Conservation (phyloP, 2,329 filamentous ascomycete species). For the Septoria linicola region DNA sequence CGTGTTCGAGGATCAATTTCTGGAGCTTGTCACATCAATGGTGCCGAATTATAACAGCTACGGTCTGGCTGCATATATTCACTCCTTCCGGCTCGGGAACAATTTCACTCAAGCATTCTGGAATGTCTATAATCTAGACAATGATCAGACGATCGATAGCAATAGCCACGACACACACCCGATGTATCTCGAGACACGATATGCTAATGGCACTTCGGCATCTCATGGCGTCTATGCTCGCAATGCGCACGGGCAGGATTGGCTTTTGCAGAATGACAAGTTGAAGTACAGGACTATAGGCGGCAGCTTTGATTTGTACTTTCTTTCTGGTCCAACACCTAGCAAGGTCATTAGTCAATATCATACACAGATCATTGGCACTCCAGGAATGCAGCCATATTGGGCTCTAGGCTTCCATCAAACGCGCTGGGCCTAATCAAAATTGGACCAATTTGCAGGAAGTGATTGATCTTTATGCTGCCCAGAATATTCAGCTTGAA, state of each 20-base stretch:
- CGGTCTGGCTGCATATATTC: constrained; percentile 35
- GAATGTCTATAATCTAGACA: constrained; percentile 34
- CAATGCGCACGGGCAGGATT: constrained; percentile 39
- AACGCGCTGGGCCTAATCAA: constrained; percentile 49
- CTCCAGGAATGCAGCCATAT: constrained; percentile 29
- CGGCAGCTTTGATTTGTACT: constrained; percentile 65
- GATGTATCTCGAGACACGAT: constrained; percentile 38
- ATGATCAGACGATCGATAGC: constrained; percentile 28
- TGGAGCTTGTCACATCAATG: constrained; percentile 34
- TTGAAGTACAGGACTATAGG: constrained; percentile 37
- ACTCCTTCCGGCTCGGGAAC: constrained; percentile 33
- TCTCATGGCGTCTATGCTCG: constrained; percentile 38
- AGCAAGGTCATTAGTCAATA: constrained; percentile 22
- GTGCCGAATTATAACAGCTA: constrained; percentile 36
- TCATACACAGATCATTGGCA: constrained; percentile 29
- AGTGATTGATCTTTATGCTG: constrained; percentile 52
- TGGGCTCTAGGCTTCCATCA: constrained; percentile 34
- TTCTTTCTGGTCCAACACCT: constrained; percentile 59
- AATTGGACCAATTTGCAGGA: constrained; percentile 67
- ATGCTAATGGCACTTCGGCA: constrained; percentile 25
- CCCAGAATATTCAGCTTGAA: constrained; percentile 49
- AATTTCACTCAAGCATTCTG: constrained; percentile 37
- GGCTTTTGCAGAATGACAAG: constrained; percentile 30
- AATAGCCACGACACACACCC: constrained; percentile 37
- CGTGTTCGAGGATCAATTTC: constrained; percentile 37